A percentile compares a stretch with the other conserved stretches of the same genome.
These are phyloP conservation scores for Solanum chacoense DNA, from an alignment of 305 asterid species.

Conservation along the genomic window DNA sequence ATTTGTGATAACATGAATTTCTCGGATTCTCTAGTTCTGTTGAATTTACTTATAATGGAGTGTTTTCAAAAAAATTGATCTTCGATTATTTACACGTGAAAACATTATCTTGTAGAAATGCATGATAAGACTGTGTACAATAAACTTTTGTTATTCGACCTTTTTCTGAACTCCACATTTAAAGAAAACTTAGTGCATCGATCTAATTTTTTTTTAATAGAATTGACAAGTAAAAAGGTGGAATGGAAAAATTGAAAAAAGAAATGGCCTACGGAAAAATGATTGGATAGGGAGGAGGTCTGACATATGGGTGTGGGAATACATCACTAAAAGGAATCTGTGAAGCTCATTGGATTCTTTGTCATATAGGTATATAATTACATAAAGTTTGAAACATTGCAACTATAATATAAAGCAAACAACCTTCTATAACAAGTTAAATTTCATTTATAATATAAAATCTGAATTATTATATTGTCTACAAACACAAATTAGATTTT, in stretches of 20 bases:
- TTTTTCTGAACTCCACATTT: fast-evolving
- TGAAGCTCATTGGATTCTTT: neutral
- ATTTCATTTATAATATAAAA: neutral
- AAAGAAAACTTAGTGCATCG: neutral
- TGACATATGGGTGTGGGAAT: neutral
- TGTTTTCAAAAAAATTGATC: neutral
- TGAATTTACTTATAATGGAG: neutral
- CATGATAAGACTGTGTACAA: neutral
- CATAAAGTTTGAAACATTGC: neutral
- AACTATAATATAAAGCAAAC: neutral
- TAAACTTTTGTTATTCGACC: fast-evolving
- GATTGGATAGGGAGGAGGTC: neutral
- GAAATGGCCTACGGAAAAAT: neutral
- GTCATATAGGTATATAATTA: neutral
- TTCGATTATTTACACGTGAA: no score
- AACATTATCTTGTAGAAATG: neutral
- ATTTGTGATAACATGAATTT: neutral
- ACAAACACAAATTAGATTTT: neutral
- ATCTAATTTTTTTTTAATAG: neutral
- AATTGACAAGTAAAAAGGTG: neutral
- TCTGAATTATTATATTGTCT: neutral
- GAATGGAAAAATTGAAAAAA: neutral
- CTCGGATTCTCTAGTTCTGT: neutral
- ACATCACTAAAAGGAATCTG: neutral
- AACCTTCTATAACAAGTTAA: neutral